Percentiles rank a stretch among this genome's conserved stretches.
Conservation (phyloP, 2,329 filamentous ascomycete genomes). For the Venturia carpophila region DNA sequence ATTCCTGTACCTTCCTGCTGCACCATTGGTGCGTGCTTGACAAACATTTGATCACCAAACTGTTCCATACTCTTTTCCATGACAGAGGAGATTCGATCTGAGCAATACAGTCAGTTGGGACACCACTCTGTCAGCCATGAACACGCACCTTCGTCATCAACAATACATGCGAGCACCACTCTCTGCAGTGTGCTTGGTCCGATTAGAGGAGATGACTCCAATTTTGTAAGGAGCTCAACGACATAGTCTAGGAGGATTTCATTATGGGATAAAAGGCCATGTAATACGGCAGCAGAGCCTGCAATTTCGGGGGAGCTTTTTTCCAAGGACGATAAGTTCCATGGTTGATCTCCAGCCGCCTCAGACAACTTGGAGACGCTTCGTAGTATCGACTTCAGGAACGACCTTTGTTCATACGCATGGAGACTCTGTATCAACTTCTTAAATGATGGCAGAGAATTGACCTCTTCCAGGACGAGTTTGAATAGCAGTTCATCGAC, state of each 20-base stretch:
- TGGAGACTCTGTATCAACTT: constrained; percentile 38
- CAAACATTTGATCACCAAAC: constrained; percentile 81
- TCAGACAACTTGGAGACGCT: constrained; percentile 25
- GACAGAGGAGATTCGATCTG: constrained; percentile 48
- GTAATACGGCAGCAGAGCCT: constrained; percentile 20
- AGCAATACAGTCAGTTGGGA: constrained; percentile 32
- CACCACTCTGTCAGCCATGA: constrained; percentile 35
- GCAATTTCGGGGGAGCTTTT: constrained; percentile 15
- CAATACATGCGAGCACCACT: constrained; percentile 36
- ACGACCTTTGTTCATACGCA: constrained; percentile 41
- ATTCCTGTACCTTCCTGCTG: constrained; percentile 68
- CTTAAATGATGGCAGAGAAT: constrained; percentile 27
- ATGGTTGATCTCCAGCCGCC: background rate
- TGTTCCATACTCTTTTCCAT: constrained; percentile 62
- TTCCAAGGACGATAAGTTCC: background rate
- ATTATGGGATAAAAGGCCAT: constrained; percentile 19
- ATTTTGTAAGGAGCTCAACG: constrained; percentile 32
- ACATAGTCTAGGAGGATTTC: constrained; percentile 28
- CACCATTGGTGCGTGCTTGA: constrained; percentile 73
- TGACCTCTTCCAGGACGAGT: constrained; percentile 18
- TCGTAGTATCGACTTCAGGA: constrained; percentile 30
- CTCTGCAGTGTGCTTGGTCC: constrained; percentile 28
- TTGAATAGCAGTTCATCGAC: constrained; percentile 5
- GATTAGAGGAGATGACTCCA: constrained; percentile 28
- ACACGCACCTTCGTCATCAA: constrained; percentile 34